Percentiles rank a stretch among this genome's conserved stretches.
These are phyloP conservation scores for Neonectria neomacrospora DNA, from an alignment of 2,329 filamentous ascomycete species.

Conservation along the genomic window DNA sequence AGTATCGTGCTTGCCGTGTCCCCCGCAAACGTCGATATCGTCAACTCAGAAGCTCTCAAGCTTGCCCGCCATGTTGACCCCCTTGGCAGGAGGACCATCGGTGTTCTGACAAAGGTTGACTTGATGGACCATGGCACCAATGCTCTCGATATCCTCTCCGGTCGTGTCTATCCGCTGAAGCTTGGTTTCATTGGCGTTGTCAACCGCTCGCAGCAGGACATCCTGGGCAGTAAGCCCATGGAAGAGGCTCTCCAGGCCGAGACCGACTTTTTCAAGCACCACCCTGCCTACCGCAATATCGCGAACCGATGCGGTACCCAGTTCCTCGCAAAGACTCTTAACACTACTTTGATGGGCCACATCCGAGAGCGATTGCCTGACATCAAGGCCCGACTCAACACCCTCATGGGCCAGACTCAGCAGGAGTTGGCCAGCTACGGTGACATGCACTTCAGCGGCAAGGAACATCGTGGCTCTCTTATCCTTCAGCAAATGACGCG, in stretches of 20 bases:
- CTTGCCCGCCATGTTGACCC: constrained; percentile 97
- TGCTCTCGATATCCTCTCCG: constrained; percentile 96
- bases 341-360: constrained; percentile 93
- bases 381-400: constrained; percentile 97
- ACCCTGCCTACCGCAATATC: constrained; percentile 97
- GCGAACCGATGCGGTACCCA: constrained; percentile 92
- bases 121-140: constrained; percentile 99
- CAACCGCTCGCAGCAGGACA: constrained; percentile 98
- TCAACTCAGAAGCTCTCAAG: constrained; percentile 97
- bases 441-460: constrained; percentile 96
- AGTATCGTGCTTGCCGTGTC: constrained; percentile 97
- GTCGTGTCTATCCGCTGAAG: constrained; percentile 95
- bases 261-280: constrained; percentile 94
- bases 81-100: constrained; percentile 92
- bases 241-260: constrained; percentile 90
- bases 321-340: constrained; percentile 92
- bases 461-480: constrained; percentile 93
- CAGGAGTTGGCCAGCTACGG: constrained; percentile 98
- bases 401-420: constrained; percentile 99
- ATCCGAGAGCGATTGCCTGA: constrained; percentile 96
- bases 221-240: constrained; percentile 95
- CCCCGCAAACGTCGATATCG: constrained; percentile 96
- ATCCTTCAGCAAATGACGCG: constrained; percentile 98
- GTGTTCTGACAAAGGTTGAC: constrained; percentile 95
- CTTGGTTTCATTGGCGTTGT: constrained; percentile 98